Evolutionary conservation across 768 basidiomycete species (phyloP).

Genomic region (Agaricus subrufescens): DNA sequence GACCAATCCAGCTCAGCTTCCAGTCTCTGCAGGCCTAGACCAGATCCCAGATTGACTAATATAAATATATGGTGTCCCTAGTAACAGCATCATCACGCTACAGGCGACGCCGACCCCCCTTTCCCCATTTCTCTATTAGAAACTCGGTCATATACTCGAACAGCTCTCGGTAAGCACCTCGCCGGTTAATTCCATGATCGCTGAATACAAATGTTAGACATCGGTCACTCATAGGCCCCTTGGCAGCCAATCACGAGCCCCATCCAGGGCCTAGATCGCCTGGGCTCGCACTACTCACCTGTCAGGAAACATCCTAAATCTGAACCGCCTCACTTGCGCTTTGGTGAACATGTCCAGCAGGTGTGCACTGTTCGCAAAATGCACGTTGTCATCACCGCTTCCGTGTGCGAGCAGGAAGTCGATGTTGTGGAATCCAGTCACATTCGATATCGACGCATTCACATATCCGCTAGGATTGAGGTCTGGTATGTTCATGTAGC

Average conservation of each 20-base stretch:
- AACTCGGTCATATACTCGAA: slow-evolving; percentile 84
- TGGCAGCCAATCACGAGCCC: slow-evolving; percentile 8
- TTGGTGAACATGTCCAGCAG: slow-evolving; percentile 90
- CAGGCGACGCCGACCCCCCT: slow-evolving; percentile 67
- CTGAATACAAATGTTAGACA: slow-evolving; percentile 33
- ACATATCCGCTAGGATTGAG: slow-evolving; percentile 85
- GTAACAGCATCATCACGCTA: slow-evolving; percentile 17
- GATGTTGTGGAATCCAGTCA: slow-evolving; percentile 77
- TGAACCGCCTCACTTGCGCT: slow-evolving; percentile 64
- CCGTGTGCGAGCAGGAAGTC: slow-evolving; percentile 89
- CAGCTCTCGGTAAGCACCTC: slow-evolving; percentile 81
- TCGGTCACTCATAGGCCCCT: background rate
- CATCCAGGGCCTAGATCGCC: background rate
- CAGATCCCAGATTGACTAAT: slow-evolving; percentile 10
- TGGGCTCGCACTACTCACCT: slow-evolving; percentile 44
- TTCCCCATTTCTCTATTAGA: slow-evolving; percentile 91
- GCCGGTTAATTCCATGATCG: slow-evolving; percentile 69
- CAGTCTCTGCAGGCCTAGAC: slow-evolving; percentile 9
- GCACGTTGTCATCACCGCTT: slow-evolving; percentile 95
- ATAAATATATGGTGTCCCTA: slow-evolving; percentile 6
- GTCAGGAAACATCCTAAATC: slow-evolving; percentile 97
- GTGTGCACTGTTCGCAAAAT: slow-evolving; percentile 87
- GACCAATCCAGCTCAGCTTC: slow-evolving; percentile 9
- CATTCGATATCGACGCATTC: slow-evolving; percentile 83
- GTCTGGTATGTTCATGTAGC: slow-evolving; percentile 87